Base-by-base conservation (phyloP, 306 rosid species). In the Cajanus cajan region DNA sequence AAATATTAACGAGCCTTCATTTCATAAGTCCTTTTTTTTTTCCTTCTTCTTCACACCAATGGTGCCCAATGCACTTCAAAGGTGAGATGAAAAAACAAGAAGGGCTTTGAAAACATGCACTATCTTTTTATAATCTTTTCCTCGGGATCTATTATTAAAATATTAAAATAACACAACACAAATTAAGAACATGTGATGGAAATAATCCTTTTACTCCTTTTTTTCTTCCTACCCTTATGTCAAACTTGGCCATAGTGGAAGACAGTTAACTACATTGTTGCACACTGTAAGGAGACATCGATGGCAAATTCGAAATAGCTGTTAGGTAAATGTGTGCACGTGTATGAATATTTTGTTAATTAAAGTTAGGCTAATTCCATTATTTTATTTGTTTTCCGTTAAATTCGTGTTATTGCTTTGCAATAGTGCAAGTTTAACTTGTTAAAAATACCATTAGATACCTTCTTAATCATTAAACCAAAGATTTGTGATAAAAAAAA, bases 381-480 rank as follows among this genome's bases (percentile, higher is more conserved):
- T 61, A 61, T 36, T 48, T 3, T 72, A 51, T 73, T 41, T 40
- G 4, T 51, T 73, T 57, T 36, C 33, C 41, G 68, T 68, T 76
- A 68, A 45, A 45, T 5, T 75, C 48, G 31, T 36, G 73, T 34
- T 9, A 24, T 58, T 75, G 57, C 48, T 36, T 28, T 10, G 57
- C 51, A 45, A n/a, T 28, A 82, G 47, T 69, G 74, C 14, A 39
- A 69, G 1, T 25, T 62, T 39, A 82, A 61, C 68, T 37, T 34
- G 51, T 69, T 37, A 75, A 4, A 14, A 68, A 57, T 50, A 15
- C 7, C 3, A 58, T 36, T 51, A 51, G 59, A 55, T 47, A 52
- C 69, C 61, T 52, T 50, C 79, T 82, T 77, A 50, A 62, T 82
- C 79, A 82, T 82, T 82, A 13, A 51, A 39, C 44, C 45, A 15